Evolutionary conservation across 2,329 filamentous ascomycete genomes (phyloP).

Genomic region (Ophiostoma australiae): DNA sequence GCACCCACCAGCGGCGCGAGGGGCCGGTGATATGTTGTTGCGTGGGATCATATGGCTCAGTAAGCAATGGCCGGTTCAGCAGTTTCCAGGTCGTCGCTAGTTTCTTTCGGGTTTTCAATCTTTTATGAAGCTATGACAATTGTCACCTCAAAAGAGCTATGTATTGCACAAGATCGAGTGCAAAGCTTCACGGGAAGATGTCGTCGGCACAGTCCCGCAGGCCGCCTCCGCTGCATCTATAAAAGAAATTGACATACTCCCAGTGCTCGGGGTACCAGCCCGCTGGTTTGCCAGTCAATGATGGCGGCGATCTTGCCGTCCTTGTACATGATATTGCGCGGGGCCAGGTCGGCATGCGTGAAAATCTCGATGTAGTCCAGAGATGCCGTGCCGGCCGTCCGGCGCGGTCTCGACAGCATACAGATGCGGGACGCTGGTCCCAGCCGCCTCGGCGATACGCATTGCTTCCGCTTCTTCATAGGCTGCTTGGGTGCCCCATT

Average conservation of each 20-base stretch:
- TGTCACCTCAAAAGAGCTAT: not conserved
- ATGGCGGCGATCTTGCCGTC: not conserved
- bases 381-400: not conserved
- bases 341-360: not conserved
- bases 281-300: not conserved
- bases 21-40: too few relatives aligned
- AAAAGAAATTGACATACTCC: not conserved
- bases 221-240: not conserved
- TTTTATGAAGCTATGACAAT: not conserved
- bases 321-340: slow-evolving; percentile 1
- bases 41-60: too few relatives aligned
- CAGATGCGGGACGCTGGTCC: not conserved
- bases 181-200: not conserved
- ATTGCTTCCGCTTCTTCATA: not conserved
- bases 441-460: not conserved
- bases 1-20: too few relatives aligned
- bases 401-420: not conserved
- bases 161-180: not conserved
- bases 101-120: too few relatives aligned
- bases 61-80: too few relatives aligned
- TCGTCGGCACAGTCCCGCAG: not conserved
- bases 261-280: slow-evolving; percentile 1
- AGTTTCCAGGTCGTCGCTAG: too few relatives aligned
- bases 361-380: not conserved
- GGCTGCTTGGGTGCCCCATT: not conserved